phyloP scores from a whole-genome alignment of 148 eudicot species.

The Vaccinium myrtillus region DNA sequence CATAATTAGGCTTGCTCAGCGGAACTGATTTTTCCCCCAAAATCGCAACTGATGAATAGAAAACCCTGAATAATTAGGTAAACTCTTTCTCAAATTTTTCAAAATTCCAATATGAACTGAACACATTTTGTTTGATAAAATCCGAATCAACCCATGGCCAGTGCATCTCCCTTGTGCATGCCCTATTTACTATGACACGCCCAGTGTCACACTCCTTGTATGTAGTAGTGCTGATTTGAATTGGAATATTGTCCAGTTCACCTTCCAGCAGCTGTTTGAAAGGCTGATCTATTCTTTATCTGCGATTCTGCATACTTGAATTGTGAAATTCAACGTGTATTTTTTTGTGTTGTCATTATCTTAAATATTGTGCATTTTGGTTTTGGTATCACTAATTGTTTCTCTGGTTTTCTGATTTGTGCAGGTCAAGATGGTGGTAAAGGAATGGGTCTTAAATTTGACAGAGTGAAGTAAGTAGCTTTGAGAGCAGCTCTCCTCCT shows the following conservation, averaged over 20 bases:
- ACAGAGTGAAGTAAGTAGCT: constrained; percentile 78
- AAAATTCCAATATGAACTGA: background rate
- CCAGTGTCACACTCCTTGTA: background rate
- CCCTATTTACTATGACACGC: background rate
- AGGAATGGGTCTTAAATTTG: constrained; percentile 92
- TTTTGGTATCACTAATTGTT: background rate
- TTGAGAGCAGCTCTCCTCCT: background rate
- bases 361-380: background rate
- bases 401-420: constrained; percentile 22
- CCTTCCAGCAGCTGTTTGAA: background rate
- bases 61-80: background rate
- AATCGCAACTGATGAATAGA: background rate
- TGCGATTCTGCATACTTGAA: background rate
- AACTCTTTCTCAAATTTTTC: background rate
- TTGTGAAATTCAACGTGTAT: background rate
- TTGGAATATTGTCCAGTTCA: background rate
- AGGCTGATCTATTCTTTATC: background rate
- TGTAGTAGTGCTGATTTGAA: background rate
- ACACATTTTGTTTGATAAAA: background rate
- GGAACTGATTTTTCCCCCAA: too few relatives aligned
- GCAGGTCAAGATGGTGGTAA: constrained; percentile 92
- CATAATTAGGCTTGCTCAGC: background rate
- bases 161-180: background rate
- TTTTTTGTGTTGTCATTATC: background rate
- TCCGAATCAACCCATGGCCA: background rate